These are phyloP conservation scores for Aspergillus sp. DNA, from an alignment of 2,329 filamentous ascomycete genomes.

Conservation along the genomic window DNA sequence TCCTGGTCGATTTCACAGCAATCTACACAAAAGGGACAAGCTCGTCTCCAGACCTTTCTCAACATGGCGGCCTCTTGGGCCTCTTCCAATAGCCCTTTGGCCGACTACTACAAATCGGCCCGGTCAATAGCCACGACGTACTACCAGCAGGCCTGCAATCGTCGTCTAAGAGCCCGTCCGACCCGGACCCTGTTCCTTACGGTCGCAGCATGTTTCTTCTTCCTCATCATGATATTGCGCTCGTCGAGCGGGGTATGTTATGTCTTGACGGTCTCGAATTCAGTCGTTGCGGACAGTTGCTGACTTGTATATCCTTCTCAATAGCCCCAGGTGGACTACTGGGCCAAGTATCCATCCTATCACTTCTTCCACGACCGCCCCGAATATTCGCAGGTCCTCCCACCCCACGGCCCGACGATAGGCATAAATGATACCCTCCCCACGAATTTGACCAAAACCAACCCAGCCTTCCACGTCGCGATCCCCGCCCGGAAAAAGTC, in stretches of 20 bases:
- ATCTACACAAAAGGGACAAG: neutral
- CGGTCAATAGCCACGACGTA: slow-evolving; percentile 18
- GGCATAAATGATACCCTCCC: slow-evolving; percentile 28
- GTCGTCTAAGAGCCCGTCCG: slow-evolving; percentile 26
- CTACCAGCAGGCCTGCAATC: slow-evolving; percentile 24
- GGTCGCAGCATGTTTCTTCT: slow-evolving; percentile 20
- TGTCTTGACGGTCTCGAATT: slow-evolving; percentile 1
- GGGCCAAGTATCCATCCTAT: slow-evolving; percentile 32
- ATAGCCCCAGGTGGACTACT: slow-evolving; percentile 28
- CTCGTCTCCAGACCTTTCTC: slow-evolving; percentile 3
- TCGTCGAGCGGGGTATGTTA: slow-evolving; percentile 18
- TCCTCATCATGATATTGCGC: slow-evolving; percentile 19
- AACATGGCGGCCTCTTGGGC: slow-evolving; percentile 25
- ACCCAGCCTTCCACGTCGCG: slow-evolving; percentile 53
- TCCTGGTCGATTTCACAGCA: neutral
- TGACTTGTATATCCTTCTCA: slow-evolving; percentile 1
- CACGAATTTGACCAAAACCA: slow-evolving; percentile 30
- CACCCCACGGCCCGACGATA: slow-evolving; percentile 16
- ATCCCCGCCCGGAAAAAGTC: slow-evolving; percentile 50
- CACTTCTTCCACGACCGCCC: slow-evolving; percentile 27
- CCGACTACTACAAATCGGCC: slow-evolving; percentile 22
- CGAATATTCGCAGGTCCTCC: slow-evolving; percentile 30
- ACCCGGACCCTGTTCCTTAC: slow-evolving; percentile 21
- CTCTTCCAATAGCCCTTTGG: slow-evolving; percentile 20
- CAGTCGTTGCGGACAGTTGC: neutral